phyloP scores from a whole-genome alignment of 2,329 filamentous ascomycete genomes.

The Xylariaceae sp. region DNA sequence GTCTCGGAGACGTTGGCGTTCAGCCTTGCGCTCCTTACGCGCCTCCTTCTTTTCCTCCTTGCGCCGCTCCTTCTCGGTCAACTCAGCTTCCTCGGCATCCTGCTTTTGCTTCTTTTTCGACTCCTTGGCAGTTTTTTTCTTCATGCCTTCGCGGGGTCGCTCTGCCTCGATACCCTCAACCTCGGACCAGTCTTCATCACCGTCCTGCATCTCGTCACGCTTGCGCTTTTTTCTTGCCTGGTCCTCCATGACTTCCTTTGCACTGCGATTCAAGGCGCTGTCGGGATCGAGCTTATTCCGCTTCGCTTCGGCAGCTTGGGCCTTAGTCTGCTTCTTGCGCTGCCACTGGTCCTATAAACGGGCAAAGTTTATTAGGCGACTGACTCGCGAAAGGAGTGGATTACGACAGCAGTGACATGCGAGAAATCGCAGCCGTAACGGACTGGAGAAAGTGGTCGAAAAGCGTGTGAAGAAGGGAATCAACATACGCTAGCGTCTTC shows the following conservation, averaged over 20 bases:
- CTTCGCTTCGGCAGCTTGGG: constrained; percentile 75
- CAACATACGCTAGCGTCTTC: constrained; percentile 71
- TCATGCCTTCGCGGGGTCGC: constrained; percentile 60
- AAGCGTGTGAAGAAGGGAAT: neutral
- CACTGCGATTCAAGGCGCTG: constrained; percentile 70
- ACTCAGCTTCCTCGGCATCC: constrained; percentile 36
- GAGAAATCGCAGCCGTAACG: neutral
- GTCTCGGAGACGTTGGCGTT: constrained; percentile 35
- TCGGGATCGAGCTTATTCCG: constrained; percentile 87
- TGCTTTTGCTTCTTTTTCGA: constrained; percentile 46
- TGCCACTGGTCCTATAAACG: constrained; percentile 77
- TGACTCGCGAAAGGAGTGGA: neutral
- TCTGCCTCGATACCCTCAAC: constrained; percentile 53
- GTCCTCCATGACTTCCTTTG: constrained; percentile 90
- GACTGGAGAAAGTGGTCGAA: neutral
- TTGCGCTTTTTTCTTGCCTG: constrained; percentile 73
- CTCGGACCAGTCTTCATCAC: constrained; percentile 40
- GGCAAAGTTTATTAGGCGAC: constrained; percentile 15
- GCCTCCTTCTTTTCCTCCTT: constrained; percentile 48
- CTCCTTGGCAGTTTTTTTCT: constrained; percentile 38
- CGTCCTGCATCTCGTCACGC: constrained; percentile 41
- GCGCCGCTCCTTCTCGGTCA: constrained; percentile 39
- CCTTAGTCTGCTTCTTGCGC: constrained; percentile 92
- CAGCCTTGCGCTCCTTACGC: constrained; percentile 41
- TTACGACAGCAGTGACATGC: neutral